Conservation (phyloP, 1,284 basidiomycete genomes). For the Pholiota adiposa region DNA sequence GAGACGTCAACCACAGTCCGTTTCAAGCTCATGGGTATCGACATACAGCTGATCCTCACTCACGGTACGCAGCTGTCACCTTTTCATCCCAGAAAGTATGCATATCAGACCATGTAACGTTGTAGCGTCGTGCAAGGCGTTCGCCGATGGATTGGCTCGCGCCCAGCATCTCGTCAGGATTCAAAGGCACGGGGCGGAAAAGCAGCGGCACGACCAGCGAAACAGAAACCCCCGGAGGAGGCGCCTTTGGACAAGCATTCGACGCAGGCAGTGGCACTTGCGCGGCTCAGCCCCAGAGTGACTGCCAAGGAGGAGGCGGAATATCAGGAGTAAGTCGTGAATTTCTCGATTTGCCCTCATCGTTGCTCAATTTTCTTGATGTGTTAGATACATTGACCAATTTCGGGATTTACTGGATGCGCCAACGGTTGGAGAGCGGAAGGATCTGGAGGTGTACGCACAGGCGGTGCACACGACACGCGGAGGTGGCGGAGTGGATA, state of each 20-base stretch:
- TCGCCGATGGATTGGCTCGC: constrained; percentile 69
- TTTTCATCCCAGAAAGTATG: neutral
- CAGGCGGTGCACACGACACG: constrained; percentile 53
- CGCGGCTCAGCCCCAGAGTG: constrained; percentile 69
- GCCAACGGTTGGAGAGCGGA: constrained; percentile 53
- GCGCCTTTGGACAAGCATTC: constrained; percentile 53
- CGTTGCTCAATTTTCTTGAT: neutral
- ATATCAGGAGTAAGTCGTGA: constrained; percentile 75
- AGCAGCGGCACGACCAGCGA: constrained; percentile 34
- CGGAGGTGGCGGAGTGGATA: constrained; percentile 37
- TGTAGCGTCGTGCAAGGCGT: constrained; percentile 76
- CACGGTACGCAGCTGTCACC: constrained; percentile 38
- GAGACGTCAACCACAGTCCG: constrained; percentile 71
- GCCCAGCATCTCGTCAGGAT: constrained; percentile 43
- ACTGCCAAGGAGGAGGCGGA: constrained; percentile 71
- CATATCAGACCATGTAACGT: neutral
- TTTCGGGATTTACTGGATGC: constrained; percentile 65
- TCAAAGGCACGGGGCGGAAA: constrained; percentile 43
- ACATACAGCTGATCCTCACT: constrained; percentile 39
- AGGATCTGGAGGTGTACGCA: constrained; percentile 60
- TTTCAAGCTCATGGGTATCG: constrained; percentile 63
- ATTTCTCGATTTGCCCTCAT: constrained; percentile 25
- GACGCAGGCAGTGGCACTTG: constrained; percentile 65
- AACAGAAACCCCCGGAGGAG: constrained; percentile 34
- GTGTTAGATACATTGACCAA: constrained; percentile 70